A percentile compares a stretch with the other conserved stretches of the same genome.
phyloP scores from a whole-genome alignment of 2,329 filamentous ascomycete genomes.

The Neopestalotiopsis sp. region DNA sequence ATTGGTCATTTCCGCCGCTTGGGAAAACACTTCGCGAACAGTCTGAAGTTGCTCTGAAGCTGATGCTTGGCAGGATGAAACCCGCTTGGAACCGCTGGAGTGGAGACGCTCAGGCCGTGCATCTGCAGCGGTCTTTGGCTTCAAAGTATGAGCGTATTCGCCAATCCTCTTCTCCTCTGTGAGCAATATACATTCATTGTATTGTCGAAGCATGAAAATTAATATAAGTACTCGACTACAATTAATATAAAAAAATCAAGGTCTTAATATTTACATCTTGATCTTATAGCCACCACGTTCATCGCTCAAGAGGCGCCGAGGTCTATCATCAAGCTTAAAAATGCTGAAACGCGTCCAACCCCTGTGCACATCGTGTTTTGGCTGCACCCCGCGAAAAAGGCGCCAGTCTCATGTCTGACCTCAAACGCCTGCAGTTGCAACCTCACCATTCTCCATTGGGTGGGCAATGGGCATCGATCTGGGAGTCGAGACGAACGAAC shows the following conservation, averaged over 20 bases:
- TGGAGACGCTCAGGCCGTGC: neutral
- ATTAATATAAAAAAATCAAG: no score
- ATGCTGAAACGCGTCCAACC: constrained; percentile 16
- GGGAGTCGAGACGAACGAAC: neutral
- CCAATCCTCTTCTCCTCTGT: neutral
- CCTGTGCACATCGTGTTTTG: constrained; percentile 12
- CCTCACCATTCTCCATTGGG: constrained; percentile 6
- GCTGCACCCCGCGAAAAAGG: constrained; percentile 14
- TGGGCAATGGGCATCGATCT: neutral
- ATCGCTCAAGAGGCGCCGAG: neutral
- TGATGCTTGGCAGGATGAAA: constrained; percentile 13
- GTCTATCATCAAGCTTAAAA: constrained; percentile 6
- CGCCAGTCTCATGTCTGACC: constrained; percentile 17
- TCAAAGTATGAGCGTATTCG: neutral
- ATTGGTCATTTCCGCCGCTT: neutral
- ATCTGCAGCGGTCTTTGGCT: neutral
- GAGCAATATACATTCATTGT: no score
- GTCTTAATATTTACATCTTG: no score
- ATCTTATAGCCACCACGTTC: no score
- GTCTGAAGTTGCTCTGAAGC: constrained; percentile 17
- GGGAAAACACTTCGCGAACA: neutral
- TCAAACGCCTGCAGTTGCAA: constrained; percentile 23
- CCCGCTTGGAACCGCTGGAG: neutral
- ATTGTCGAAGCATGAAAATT: no score
- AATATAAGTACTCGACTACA: no score